Evolutionary conservation across 169 alveolate species (phyloP).

Genomic region (Babesia gibsoni): DNA sequence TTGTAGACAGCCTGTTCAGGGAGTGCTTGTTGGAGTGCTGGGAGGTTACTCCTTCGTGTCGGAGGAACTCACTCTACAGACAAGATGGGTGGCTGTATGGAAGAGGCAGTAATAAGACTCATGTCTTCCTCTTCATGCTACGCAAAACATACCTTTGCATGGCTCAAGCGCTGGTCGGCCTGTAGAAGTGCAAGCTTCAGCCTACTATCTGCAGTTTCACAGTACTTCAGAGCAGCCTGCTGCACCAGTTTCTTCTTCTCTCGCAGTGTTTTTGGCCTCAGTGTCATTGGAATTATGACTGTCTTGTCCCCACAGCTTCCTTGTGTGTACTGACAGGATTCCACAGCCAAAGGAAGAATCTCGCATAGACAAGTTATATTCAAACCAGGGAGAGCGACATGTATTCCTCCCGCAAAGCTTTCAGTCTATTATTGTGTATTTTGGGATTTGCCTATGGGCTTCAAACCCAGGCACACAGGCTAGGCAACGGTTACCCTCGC

Average conservation of each 20-base stretch:
- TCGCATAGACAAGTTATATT: neutral
- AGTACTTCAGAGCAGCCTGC: slow-evolving; percentile 39
- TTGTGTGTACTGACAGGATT: slow-evolving; percentile 2
- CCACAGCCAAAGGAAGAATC: neutral
- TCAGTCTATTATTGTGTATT: neutral
- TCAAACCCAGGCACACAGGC: slow-evolving; percentile 9
- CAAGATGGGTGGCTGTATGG: neutral
- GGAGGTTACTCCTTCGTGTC: neutral
- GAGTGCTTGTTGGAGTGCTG: neutral
- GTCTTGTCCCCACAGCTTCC: slow-evolving; percentile 18
- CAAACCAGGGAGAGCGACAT: neutral
- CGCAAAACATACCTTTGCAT: slow-evolving; percentile 34
- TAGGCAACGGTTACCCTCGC: neutral
- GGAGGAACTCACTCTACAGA: slow-evolving; percentile 6
- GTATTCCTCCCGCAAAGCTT: neutral
- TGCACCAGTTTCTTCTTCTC: slow-evolving; percentile 21
- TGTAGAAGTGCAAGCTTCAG: slow-evolving; percentile 31
- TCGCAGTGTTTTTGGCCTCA: neutral
- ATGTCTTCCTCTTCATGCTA: neutral
- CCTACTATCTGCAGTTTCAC: slow-evolving; percentile 39
- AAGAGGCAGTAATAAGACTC: neutral
- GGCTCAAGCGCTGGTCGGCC: slow-evolving; percentile 38
- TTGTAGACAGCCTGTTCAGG: neutral
- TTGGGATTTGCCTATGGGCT: neutral
- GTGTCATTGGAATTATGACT: neutral